Evolutionary conservation across 2,329 filamentous ascomycete species (phyloP).

Genomic region (Cladophialophora psammophila): DNA sequence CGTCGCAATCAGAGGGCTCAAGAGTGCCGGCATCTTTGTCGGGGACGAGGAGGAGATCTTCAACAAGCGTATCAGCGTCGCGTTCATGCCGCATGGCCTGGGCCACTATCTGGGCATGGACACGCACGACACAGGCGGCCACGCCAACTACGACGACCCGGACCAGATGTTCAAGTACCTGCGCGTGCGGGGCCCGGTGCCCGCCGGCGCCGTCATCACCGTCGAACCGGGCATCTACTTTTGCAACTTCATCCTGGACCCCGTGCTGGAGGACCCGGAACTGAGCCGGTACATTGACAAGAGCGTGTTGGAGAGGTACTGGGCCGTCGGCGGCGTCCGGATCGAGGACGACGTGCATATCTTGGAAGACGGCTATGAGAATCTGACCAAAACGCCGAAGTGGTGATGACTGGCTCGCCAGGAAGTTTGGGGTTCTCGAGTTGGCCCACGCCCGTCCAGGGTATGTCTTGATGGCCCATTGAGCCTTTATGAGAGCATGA

Average conservation of each 20-base stretch:
- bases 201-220: slow-evolving; percentile 83
- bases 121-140: slow-evolving; percentile 84
- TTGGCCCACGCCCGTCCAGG: slow-evolving; percentile 32
- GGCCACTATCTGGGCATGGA: slow-evolving; percentile 94
- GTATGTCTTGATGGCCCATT: neutral
- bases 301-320: slow-evolving; percentile 76
- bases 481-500: slow-evolving; percentile 1
- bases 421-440: neutral
- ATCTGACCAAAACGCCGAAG: slow-evolving; percentile 82
- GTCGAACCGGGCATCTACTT: slow-evolving; percentile 97
- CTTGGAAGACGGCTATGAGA: slow-evolving; percentile 79
- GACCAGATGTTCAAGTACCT: slow-evolving; percentile 89
- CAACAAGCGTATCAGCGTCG: slow-evolving; percentile 78
- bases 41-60: slow-evolving; percentile 77
- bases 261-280: slow-evolving; percentile 75
- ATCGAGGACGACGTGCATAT: slow-evolving; percentile 93
- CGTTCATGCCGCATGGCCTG: slow-evolving; percentile 90
- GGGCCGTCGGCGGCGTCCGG: slow-evolving; percentile 87
- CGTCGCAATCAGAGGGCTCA: slow-evolving; percentile 74
- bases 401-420: slow-evolving; percentile 59
- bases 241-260: slow-evolving; percentile 84
- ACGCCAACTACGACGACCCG: slow-evolving; percentile 77
- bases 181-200: slow-evolving; percentile 76
- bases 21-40: slow-evolving; percentile 74
- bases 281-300: slow-evolving; percentile 79